phyloP scores from a whole-genome alignment of 2,329 filamentous ascomycete species.

The Talaromyces atroroseus region DNA sequence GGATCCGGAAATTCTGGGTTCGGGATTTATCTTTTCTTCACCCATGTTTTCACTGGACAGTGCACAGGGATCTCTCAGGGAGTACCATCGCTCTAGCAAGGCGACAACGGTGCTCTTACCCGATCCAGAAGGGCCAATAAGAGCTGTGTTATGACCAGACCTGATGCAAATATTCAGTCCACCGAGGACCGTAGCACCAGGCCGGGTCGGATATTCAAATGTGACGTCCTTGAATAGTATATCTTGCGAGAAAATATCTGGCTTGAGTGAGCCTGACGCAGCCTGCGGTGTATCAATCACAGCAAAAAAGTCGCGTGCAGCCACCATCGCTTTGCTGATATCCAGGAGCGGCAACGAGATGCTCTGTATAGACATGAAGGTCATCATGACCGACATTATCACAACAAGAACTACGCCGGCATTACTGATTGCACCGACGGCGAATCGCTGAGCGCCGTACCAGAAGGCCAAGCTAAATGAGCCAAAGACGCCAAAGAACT shows the following conservation, averaged over 20 bases:
- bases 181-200: slow-evolving; percentile 31
- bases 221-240: slow-evolving; percentile 59
- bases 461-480: background rate
- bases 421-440: slow-evolving; percentile 4
- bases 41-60: background rate
- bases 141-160: slow-evolving; percentile 35
- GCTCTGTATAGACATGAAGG: slow-evolving; percentile 20
- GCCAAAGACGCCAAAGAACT: slow-evolving; percentile 4
- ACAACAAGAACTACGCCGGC: slow-evolving; percentile 1
- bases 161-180: slow-evolving; percentile 29
- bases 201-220: slow-evolving; percentile 63
- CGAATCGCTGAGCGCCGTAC: slow-evolving; percentile 1
- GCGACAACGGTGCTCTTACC: slow-evolving; percentile 44
- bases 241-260: slow-evolving; percentile 49
- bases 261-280: slow-evolving; percentile 37
- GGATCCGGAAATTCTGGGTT: slow-evolving; percentile 33
- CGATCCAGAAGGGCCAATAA: slow-evolving; percentile 43
- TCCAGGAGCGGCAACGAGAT: slow-evolving; percentile 31
- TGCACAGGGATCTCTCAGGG: background rate
- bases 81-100: slow-evolving; percentile 41
- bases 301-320: slow-evolving; percentile 28
- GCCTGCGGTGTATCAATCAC: slow-evolving; percentile 25
- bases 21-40: background rate
- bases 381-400: slow-evolving; percentile 10
- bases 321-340: slow-evolving; percentile 30